These are phyloP conservation scores for Akanthomyces dipterigenus DNA, from an alignment of 2,329 filamentous ascomycete species.

Conservation along the genomic window DNA sequence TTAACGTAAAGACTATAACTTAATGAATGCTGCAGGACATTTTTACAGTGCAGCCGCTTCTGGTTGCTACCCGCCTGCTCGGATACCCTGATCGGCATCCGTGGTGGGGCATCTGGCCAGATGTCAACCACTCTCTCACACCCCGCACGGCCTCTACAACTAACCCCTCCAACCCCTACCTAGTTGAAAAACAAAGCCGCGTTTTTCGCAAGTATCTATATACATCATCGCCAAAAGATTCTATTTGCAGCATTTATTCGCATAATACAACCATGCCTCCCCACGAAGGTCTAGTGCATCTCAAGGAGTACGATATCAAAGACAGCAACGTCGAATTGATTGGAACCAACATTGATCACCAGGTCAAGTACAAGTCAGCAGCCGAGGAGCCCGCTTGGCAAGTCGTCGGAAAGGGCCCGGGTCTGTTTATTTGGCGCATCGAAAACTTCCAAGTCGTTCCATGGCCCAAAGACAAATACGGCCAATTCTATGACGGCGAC, in stretches of 20 bases:
- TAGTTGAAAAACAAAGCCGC: not conserved
- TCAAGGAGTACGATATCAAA: slow-evolving; percentile 58
- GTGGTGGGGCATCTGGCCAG: not conserved
- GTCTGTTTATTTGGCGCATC: slow-evolving; percentile 59
- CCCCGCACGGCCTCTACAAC: not conserved
- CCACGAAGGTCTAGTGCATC: slow-evolving; percentile 54
- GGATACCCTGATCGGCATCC: not conserved
- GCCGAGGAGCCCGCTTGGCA: slow-evolving; percentile 62
- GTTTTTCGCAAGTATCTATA: not conserved
- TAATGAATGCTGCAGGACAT: not conserved
- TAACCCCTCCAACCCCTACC: slow-evolving; percentile 4
- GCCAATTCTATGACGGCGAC: slow-evolving; percentile 60
- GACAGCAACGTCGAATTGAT: slow-evolving; percentile 64
- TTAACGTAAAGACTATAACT: not conserved
- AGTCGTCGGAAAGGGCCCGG: slow-evolving; percentile 43
- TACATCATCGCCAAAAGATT: not conserved
- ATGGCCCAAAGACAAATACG: slow-evolving; percentile 50
- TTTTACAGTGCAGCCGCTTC: not conserved
- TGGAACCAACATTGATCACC: slow-evolving; percentile 57
- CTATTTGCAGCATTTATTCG: not conserved
- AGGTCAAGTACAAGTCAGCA: slow-evolving; percentile 61
- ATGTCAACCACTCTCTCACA: not conserved
- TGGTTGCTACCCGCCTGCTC: not conserved
- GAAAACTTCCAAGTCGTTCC: slow-evolving; percentile 59
- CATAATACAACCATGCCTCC: slow-evolving; percentile 45